Conservation (phyloP, 345 rosid genomes). For the Pelargonium nanum region DNA sequence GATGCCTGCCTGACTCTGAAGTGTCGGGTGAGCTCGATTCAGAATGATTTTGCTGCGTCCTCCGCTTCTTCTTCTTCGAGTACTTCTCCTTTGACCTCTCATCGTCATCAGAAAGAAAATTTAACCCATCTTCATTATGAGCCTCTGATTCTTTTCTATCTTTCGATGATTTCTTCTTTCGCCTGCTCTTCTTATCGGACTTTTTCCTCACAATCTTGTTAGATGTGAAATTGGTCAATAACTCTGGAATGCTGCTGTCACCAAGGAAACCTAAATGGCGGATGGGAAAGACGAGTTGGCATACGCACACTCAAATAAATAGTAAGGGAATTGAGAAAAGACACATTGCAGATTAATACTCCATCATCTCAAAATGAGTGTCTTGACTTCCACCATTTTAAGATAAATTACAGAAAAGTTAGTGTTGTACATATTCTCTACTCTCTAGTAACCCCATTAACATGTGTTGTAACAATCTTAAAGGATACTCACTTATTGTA, state of each 20-base stretch:
- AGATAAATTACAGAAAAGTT: too few relatives aligned
- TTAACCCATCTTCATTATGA: constrained; percentile 24
- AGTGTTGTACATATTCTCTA: too few relatives aligned
- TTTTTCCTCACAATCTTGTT: constrained; percentile 38
- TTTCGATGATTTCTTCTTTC: constrained; percentile 37
- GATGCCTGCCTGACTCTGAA: constrained; percentile 21
- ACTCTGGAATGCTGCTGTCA: constrained; percentile 47
- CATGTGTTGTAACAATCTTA: too few relatives aligned
- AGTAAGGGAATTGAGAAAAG: background rate
- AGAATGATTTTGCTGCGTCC: constrained; percentile 27
- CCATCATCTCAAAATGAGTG: too few relatives aligned
- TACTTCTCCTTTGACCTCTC: constrained; percentile 15
- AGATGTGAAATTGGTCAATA: constrained; percentile 40
- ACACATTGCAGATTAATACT: background rate
- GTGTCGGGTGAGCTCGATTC: constrained; percentile 27
- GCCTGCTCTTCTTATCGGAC: constrained; percentile 32
- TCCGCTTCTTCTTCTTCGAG: constrained; percentile 28
- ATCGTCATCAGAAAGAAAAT: constrained; percentile 27
- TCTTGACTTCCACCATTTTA: too few relatives aligned
- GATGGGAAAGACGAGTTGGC: constrained; percentile 6
- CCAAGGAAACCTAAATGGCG: constrained; percentile 62
- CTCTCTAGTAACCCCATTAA: too few relatives aligned
- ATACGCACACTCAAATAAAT: background rate
- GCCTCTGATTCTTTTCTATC: constrained; percentile 7
- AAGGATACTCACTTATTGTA: too few relatives aligned